Conservation (phyloP, 345 rosid genomes). For the Gossypium arboreum region DNA sequence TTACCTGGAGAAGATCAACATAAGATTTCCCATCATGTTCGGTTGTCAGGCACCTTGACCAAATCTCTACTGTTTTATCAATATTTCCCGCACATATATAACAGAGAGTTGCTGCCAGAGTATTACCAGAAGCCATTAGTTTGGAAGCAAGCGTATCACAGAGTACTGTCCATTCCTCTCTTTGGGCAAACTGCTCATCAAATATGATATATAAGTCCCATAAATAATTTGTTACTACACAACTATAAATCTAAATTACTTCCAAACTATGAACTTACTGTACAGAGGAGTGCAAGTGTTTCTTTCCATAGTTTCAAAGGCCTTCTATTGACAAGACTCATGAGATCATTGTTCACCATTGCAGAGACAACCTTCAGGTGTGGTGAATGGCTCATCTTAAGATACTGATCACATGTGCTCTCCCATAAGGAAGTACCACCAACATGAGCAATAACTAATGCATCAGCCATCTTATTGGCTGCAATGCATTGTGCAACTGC, state of each 20-base stretch:
- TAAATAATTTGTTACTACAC: constrained; percentile 5
- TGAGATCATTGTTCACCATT: constrained; percentile 93
- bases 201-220: constrained; percentile 21
- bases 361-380: constrained; percentile 95
- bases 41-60: constrained; percentile 77
- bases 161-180: constrained; percentile 80
- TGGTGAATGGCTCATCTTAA: constrained; percentile 71
- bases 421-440: constrained; percentile 92
- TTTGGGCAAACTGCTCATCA: constrained; percentile 75
- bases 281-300: constrained; percentile 89
- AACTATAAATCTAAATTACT: neutral
- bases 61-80: constrained; percentile 96
- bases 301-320: constrained; percentile 93
- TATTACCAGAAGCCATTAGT: constrained; percentile 70
- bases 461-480: constrained; percentile 90
- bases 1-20: constrained; percentile 91
- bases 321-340: constrained; percentile 69
- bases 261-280: constrained; percentile 48
- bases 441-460: constrained; percentile 92
- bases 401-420: constrained; percentile 83
- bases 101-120: constrained; percentile 89
- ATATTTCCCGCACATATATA: constrained; percentile 95
- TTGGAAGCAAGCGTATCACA: constrained; percentile 84
- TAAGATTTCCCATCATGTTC: constrained; percentile 70
- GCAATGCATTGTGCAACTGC: constrained; percentile 89